These are phyloP conservation scores for Chytriomyces sp. DNA, from an alignment of 192 early-diverging fungal genomes.

Conservation along the genomic window DNA sequence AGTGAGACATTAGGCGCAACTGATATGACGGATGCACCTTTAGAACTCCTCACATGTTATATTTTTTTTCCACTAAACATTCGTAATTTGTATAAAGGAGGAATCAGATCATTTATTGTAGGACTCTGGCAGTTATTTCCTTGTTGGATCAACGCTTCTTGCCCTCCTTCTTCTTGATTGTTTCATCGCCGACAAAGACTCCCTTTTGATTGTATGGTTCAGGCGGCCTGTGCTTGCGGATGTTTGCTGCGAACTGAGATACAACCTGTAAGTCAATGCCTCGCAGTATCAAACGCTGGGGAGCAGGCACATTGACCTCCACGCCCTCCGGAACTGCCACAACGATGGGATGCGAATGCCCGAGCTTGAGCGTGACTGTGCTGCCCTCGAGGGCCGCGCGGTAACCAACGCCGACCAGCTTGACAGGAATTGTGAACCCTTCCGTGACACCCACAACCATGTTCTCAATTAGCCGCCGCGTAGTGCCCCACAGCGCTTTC, in stretches of 20 bases:
- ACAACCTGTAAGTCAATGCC: constrained; percentile 79
- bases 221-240: constrained; percentile 86
- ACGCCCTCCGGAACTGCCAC: constrained; percentile 82
- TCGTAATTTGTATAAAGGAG: neutral
- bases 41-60: no score
- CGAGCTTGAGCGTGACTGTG: constrained; percentile 69
- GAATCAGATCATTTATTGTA: neutral
- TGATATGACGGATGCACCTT: no score
- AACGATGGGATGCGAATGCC: constrained; percentile 81
- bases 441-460: constrained; percentile 88
- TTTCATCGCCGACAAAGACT: constrained; percentile 97
- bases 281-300: constrained; percentile 81
- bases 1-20: no score
- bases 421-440: constrained; percentile 79
- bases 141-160: constrained; percentile 71
- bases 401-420: constrained; percentile 93
- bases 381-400: constrained; percentile 76
- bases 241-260: constrained; percentile 89
- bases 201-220: constrained; percentile 99
- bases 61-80: neutral
- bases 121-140: neutral
- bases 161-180: constrained; percentile 97
- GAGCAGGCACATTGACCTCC: constrained; percentile 70
- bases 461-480: constrained; percentile 82
- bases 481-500: constrained; percentile 96